Conservation (phyloP, 106 monocot species). For the Platanthera guangdongensis region DNA sequence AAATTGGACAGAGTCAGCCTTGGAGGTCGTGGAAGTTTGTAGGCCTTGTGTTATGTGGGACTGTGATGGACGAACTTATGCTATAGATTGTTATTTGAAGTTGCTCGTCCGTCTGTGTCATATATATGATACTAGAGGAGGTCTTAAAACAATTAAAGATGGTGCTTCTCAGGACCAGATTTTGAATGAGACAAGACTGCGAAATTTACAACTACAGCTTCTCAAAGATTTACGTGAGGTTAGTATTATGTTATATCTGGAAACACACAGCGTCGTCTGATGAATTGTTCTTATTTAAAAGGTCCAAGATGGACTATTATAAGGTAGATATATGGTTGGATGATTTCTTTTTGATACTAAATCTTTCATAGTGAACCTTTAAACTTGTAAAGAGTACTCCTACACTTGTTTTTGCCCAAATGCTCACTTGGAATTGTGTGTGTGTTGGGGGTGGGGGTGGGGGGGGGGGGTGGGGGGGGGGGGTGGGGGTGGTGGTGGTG, state of each 20-base stretch:
- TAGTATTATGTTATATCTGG: conserved; percentile 6
- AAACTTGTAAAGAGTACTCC: too few species aligned
- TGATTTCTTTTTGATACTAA: neutral
- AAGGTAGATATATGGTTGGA: neutral
- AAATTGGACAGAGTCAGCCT: conserved; percentile 92
- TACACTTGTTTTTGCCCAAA: too few species aligned
- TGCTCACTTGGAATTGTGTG: too few species aligned
- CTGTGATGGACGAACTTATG: conserved; percentile 95
- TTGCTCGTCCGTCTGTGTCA: conserved; percentile 97
- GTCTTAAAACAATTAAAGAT: conserved; percentile 83
- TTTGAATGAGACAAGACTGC: conserved; percentile 87
- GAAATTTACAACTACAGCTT: conserved; percentile 87
- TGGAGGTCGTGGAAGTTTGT: conserved; percentile 97
- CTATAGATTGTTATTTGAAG: conserved; percentile 95
- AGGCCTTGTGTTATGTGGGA: conserved; percentile 95
- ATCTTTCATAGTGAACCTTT: neutral
- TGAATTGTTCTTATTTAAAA: neutral
- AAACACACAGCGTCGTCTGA: neutral
- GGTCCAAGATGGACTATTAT: neutral
- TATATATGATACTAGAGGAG: conserved; percentile 98
- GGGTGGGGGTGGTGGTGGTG: too few species aligned
- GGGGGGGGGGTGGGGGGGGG: too few species aligned
- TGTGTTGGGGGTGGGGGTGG: too few species aligned
- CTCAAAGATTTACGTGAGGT: conserved; percentile 96
- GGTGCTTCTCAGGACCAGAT: conserved; percentile 98